Percentiles rank a stretch among this genome's conserved stretches.
These are phyloP conservation scores for Cytospora schulzeri DNA, from an alignment of 2,329 filamentous ascomycete genomes.

Conservation along the genomic window DNA sequence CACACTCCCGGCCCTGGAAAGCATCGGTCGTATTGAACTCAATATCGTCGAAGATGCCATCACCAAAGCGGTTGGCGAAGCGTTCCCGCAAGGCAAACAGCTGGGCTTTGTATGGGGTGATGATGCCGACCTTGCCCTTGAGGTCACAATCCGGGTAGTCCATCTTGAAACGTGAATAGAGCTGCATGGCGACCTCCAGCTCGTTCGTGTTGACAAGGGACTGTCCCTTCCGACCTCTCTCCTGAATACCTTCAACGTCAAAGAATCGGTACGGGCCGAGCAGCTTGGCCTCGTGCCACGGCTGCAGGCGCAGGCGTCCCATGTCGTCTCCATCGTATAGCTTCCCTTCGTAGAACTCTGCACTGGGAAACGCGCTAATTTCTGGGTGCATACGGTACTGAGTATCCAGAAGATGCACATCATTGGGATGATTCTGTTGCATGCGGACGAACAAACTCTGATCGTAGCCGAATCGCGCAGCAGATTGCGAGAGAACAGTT, in stretches of 20 bases:
- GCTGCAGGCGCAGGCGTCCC: slow-evolving; percentile 71
- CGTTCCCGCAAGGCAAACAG: slow-evolving; percentile 75
- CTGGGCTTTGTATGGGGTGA: slow-evolving; percentile 97
- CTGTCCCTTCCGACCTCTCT: slow-evolving; percentile 77
- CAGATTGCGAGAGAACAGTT: slow-evolving; percentile 92
- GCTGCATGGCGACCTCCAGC: slow-evolving; percentile 79
- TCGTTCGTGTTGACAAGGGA: slow-evolving; percentile 90
- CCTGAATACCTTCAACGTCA: slow-evolving; percentile 87
- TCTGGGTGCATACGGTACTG: slow-evolving; percentile 99
- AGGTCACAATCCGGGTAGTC: slow-evolving; percentile 74
- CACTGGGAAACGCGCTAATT: slow-evolving; percentile 88
- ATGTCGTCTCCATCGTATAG: slow-evolving; percentile 85
- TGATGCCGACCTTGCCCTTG: slow-evolving; percentile 87
- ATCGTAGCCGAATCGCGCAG: slow-evolving; percentile 90
- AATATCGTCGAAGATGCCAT: slow-evolving; percentile 72
- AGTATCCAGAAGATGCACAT: slow-evolving; percentile 92
- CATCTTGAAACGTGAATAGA: slow-evolving; percentile 77
- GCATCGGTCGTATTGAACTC: slow-evolving; percentile 99
- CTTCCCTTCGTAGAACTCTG: slow-evolving; percentile 87
- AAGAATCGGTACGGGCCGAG: slow-evolving; percentile 97
- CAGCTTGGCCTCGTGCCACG: slow-evolving; percentile 82
- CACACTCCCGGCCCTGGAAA: slow-evolving; percentile 94
- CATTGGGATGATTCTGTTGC: slow-evolving; percentile 86
- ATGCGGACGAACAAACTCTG: slow-evolving; percentile 98
- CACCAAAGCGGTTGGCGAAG: slow-evolving; percentile 74